Conservation (phyloP, 2,329 filamentous ascomycete genomes). For the Pseudocercospora vitis region DNA sequence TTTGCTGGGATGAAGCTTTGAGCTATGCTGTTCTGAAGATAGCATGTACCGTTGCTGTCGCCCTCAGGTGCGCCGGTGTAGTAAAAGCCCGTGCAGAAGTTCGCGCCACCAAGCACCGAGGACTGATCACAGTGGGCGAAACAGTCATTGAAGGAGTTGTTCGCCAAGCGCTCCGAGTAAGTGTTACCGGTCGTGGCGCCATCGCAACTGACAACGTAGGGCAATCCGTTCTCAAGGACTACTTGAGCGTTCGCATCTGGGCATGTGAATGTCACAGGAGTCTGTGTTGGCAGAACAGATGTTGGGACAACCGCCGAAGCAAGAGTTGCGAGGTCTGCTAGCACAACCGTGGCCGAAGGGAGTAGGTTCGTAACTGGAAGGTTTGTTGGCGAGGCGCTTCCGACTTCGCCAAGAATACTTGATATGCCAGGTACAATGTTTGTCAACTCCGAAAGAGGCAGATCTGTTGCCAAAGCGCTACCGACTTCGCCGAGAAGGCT, state of each 20-base stretch:
- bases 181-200: constrained; percentile 20
- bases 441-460: constrained; percentile 1
- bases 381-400: neutral
- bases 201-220: constrained; percentile 27
- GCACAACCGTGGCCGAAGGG: neutral
- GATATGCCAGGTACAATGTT: neutral
- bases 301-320: constrained; percentile 23
- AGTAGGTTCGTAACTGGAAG: neutral
- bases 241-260: constrained; percentile 23
- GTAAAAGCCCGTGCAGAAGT: constrained; percentile 30
- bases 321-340: neutral
- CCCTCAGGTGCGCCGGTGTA: constrained; percentile 24
- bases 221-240: constrained; percentile 25
- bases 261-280: constrained; percentile 22
- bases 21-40: constrained; percentile 25
- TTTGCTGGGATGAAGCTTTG: constrained; percentile 18
- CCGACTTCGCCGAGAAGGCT: neutral
- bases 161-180: constrained; percentile 17
- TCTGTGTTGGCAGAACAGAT: constrained; percentile 23
- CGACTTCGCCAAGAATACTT: neutral
- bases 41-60: constrained; percentile 26
- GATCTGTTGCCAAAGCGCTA: neutral
- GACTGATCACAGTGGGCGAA: constrained; percentile 26
- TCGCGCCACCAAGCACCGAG: constrained; percentile 19
- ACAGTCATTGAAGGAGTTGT: constrained; percentile 29